A percentile compares a stretch with the other conserved stretches of the same genome.
Conservation (phyloP, 2,329 filamentous ascomycete species). For the Fusarium graminum region DNA sequence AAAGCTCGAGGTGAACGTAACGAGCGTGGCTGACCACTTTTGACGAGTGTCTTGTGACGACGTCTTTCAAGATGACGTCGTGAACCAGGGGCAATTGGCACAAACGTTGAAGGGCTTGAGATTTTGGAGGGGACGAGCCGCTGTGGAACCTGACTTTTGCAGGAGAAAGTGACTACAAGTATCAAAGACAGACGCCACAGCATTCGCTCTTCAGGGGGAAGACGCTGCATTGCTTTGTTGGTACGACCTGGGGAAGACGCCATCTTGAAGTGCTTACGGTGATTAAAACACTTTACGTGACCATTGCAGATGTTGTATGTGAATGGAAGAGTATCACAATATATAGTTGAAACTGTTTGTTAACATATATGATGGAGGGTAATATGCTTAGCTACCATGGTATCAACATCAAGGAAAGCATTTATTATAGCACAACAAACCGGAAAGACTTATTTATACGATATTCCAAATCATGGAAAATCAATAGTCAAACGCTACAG, state of each 20-base stretch:
- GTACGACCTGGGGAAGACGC: not conserved
- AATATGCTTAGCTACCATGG: not conserved
- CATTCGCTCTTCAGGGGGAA: constrained; percentile 22
- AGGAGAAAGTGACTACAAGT: not conserved
- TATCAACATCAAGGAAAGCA: constrained; percentile 8
- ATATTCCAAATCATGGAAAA: not conserved
- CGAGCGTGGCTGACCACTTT: constrained; percentile 29
- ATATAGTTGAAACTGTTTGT: constrained; percentile 23
- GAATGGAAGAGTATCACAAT: not conserved
- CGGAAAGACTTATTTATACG: not conserved
- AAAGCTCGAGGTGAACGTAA: constrained; percentile 9
- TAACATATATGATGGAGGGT: constrained; percentile 8
- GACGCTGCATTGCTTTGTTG: not conserved
- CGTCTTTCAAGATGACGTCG: constrained; percentile 38
- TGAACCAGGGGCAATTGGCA: constrained; percentile 15
- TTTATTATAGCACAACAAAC: not conserved
- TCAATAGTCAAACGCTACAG: not conserved
- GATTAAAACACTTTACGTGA: too few species aligned
- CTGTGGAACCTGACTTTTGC: constrained; percentile 27
- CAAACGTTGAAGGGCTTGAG: constrained; percentile 1
- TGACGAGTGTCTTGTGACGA: constrained; percentile 32
- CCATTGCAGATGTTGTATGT: too few species aligned
- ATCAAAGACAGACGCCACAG: constrained; percentile 36
- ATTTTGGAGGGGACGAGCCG: constrained; percentile 20
- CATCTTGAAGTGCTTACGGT: not conserved